phyloP scores from a whole-genome alignment of 306 rosid species.

The Prunus armeniaca region DNA sequence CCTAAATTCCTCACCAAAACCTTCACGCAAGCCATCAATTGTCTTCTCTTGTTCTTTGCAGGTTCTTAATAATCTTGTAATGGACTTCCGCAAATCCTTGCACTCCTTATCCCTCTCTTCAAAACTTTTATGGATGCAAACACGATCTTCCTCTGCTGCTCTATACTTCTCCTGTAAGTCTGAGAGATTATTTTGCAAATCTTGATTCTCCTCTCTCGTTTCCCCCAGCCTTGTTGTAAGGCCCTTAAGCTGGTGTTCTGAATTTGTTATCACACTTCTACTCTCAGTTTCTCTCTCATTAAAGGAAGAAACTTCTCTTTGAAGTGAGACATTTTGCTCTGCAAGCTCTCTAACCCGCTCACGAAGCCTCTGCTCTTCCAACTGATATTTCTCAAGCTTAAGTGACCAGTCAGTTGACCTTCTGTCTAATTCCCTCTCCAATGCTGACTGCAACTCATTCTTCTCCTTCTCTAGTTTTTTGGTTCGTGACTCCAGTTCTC shows the following conservation, averaged over 20 bases:
- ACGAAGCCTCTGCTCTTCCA: constrained; percentile 88
- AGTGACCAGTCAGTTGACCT: constrained; percentile 95
- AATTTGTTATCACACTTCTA: constrained; percentile 40
- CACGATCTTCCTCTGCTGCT: constrained; percentile 55
- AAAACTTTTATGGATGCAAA: constrained; percentile 48
- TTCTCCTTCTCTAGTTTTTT: constrained; percentile 82
- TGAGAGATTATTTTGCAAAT: constrained; percentile 47
- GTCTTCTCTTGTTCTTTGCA: constrained; percentile 95
- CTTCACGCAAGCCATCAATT: constrained; percentile 62
- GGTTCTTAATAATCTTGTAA: constrained; percentile 69
- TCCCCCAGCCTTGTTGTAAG: constrained; percentile 51
- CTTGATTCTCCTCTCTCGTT: constrained; percentile 53
- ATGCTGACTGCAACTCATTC: constrained; percentile 72
- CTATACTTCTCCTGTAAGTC: constrained; percentile 63
- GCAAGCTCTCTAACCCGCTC: constrained; percentile 98
- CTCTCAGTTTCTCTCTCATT: constrained; percentile 68
- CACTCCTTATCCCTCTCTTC: constrained; percentile 85
- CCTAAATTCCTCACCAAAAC: constrained; percentile 44
- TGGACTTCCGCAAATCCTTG: constrained; percentile 71
- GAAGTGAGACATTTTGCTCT: constrained; percentile 93
- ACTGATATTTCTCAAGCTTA: constrained; percentile 84
- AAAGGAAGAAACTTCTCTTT: constrained; percentile 76
- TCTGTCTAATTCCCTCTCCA: constrained; percentile 92
- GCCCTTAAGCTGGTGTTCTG: constrained; percentile 59
- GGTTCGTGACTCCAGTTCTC: constrained; percentile 56